Percentiles rank a stretch among this genome's conserved stretches.
Conservation (phyloP, 352 stramenopile genomes). For the Phytophthora citrophthora region DNA sequence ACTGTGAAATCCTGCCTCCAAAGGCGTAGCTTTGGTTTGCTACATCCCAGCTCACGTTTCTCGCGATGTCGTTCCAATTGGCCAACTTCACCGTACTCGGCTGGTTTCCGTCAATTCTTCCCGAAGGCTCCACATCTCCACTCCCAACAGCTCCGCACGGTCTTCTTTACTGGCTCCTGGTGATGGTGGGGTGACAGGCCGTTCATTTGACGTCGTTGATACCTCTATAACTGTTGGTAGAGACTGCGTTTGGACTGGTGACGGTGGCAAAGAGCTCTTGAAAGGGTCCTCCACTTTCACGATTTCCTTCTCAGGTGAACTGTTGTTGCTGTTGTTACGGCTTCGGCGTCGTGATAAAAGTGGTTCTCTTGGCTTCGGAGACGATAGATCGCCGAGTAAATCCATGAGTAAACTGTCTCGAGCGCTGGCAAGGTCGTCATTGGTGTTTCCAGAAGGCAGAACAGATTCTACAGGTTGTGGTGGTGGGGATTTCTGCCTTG, state of each 20-base stretch:
- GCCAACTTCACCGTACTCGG: slow-evolving; percentile 43
- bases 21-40: slow-evolving; percentile 8
- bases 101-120: slow-evolving; percentile 30
- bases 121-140: slow-evolving; percentile 16
- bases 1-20: slow-evolving; percentile 1
- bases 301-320: slow-evolving; percentile 33
- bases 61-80: slow-evolving; percentile 48
- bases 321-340: slow-evolving; percentile 14
- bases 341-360: slow-evolving; percentile 6
- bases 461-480: not conserved
- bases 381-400: slow-evolving; percentile 46
- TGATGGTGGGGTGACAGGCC: slow-evolving; percentile 12
- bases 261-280: slow-evolving; percentile 11
- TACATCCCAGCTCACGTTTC: slow-evolving; percentile 46
- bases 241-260: slow-evolving; percentile 13
- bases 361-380: slow-evolving; percentile 32
- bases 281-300: slow-evolving; percentile 11
- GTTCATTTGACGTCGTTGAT: slow-evolving; percentile 8
- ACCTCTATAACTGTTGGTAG: slow-evolving; percentile 12
- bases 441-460: not conserved
- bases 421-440: slow-evolving; percentile 36
- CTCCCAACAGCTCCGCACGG: slow-evolving; percentile 21
- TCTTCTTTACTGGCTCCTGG: slow-evolving; percentile 28
- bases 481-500: slow-evolving; percentile 2
- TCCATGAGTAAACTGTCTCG: slow-evolving; percentile 65